A percentile compares a stretch with the other conserved stretches of the same genome.
phyloP scores from a whole-genome alignment of 2,329 filamentous ascomycete species.

The Clarireedia monteithiana region DNA sequence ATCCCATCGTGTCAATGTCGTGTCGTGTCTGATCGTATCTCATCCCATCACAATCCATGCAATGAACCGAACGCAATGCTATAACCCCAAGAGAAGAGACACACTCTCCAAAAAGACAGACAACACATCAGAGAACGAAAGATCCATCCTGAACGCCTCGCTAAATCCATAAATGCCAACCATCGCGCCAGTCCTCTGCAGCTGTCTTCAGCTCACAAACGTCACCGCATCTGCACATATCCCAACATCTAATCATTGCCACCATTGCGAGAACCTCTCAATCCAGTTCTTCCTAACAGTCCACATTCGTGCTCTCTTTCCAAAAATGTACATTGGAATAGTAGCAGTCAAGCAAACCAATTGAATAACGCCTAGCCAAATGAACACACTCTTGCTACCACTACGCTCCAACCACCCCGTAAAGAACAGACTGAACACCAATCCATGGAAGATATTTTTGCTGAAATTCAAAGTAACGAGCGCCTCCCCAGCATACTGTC shows the following conservation, averaged over 20 bases:
- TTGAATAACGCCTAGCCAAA: constrained; percentile 82
- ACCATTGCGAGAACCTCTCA: constrained; percentile 54
- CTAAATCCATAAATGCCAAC: neutral
- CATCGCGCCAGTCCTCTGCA: neutral
- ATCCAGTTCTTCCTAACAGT: constrained; percentile 79
- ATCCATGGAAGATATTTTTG: constrained; percentile 88
- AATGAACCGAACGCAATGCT: no score
- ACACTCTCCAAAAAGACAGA: no score
- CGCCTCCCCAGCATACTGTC: constrained; percentile 88
- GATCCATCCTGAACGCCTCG: neutral
- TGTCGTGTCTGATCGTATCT: no score
- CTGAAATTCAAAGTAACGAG: constrained; percentile 89
- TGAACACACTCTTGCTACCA: constrained; percentile 69
- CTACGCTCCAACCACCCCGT: constrained; percentile 71
- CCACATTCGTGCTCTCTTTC: constrained; percentile 90
- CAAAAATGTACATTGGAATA: constrained; percentile 90
- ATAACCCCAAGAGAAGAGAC: no score
- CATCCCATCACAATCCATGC: no score
- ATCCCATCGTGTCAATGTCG: no score
- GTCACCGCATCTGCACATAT: no score
- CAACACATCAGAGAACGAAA: no score
- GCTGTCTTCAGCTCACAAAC: no score
- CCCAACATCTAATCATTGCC: neutral
- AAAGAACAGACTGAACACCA: constrained; percentile 85
- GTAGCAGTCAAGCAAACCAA: constrained; percentile 64